These are phyloP conservation scores for Hypoxylon cercidicola DNA, from an alignment of 495 filamentous ascomycete species.

Conservation along the genomic window DNA sequence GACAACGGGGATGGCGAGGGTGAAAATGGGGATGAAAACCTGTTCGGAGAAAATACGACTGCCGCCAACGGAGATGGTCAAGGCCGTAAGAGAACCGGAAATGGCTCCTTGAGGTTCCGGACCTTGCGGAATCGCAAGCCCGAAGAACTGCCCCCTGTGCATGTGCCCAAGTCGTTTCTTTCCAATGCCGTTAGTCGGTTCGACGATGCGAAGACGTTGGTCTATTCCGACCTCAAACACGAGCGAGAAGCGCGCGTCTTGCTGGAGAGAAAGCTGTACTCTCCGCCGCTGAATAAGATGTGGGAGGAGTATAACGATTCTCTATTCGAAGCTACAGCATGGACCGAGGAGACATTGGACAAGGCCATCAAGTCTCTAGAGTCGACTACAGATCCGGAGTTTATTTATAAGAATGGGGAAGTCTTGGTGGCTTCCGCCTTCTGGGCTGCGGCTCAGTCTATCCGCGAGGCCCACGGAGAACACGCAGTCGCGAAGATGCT, in stretches of 20 bases:
- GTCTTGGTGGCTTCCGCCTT: slow-evolving; percentile 28
- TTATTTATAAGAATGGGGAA: slow-evolving; percentile 25
- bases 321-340: slow-evolving; percentile 23
- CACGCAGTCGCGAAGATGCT: slow-evolving; percentile 20
- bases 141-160: slow-evolving; percentile 54
- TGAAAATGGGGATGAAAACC: slow-evolving; percentile 26
- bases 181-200: slow-evolving; percentile 45
- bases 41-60: slow-evolving; percentile 34
- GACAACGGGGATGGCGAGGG: slow-evolving; percentile 24
- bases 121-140: slow-evolving; percentile 50
- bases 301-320: slow-evolving; percentile 8
- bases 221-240: background rate
- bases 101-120: slow-evolving; percentile 52
- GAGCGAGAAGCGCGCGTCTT: slow-evolving; percentile 11
- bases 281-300: background rate
- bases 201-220: slow-evolving; percentile 2
- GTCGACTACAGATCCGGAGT: slow-evolving; percentile 1
- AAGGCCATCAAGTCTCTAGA: slow-evolving; percentile 11
- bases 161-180: slow-evolving; percentile 58
- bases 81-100: slow-evolving; percentile 39
- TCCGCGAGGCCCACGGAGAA: slow-evolving; percentile 10
- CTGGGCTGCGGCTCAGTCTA: slow-evolving; percentile 18
- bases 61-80: slow-evolving; percentile 29
- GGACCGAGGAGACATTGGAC: slow-evolving; percentile 9
- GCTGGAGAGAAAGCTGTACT: slow-evolving; percentile 18